Evolutionary conservation across 1,139 yeast genomes (phyloP).

Genomic region (Zygotorulaspora mrakii): DNA sequence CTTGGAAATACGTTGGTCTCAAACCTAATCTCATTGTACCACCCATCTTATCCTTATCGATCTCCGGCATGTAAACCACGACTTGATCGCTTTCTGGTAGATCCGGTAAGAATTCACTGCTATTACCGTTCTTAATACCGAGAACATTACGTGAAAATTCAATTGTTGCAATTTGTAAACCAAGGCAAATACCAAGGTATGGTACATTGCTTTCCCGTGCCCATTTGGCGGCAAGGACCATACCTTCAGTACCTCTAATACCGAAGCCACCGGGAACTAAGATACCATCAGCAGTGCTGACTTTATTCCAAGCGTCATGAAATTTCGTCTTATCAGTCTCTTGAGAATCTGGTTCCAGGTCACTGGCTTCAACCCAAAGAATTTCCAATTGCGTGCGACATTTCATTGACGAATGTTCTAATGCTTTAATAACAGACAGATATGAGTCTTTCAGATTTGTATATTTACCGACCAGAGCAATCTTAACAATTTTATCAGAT

Average conservation of each 20-base stretch:
- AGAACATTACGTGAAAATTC: constrained; percentile 84
- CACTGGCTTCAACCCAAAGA: constrained; percentile 94
- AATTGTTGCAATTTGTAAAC: constrained; percentile 94
- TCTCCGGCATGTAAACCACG: constrained; percentile 97
- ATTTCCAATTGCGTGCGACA: constrained; percentile 80
- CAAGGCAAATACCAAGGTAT: constrained; percentile 94
- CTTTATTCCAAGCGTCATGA: constrained; percentile 93
- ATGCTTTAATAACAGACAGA: constrained; percentile 87
- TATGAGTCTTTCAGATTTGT: constrained; percentile 94
- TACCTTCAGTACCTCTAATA: constrained; percentile 94
- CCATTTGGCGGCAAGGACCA: constrained; percentile 95
- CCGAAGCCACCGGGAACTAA: constrained; percentile 99
- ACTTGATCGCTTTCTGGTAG: constrained; percentile 61
- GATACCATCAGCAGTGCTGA: constrained; percentile 94
- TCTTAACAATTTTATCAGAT: constrained; percentile 80
- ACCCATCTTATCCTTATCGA: constrained; percentile 91
- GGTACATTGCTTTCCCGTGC: constrained; percentile 95
- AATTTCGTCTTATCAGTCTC: constrained; percentile 64
- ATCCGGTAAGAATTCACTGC: constrained; percentile 74
- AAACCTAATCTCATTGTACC: constrained; percentile 99
- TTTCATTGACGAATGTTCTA: constrained; percentile 92
- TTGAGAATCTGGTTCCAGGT: constrained; percentile 73
- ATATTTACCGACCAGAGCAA: constrained; percentile 96
- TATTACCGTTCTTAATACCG: constrained; percentile 65
- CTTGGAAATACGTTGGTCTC: constrained; percentile 80